Base-by-base conservation (phyloP, 495 filamentous ascomycete genomes). In the Evansstolkia leycettana region DNA sequence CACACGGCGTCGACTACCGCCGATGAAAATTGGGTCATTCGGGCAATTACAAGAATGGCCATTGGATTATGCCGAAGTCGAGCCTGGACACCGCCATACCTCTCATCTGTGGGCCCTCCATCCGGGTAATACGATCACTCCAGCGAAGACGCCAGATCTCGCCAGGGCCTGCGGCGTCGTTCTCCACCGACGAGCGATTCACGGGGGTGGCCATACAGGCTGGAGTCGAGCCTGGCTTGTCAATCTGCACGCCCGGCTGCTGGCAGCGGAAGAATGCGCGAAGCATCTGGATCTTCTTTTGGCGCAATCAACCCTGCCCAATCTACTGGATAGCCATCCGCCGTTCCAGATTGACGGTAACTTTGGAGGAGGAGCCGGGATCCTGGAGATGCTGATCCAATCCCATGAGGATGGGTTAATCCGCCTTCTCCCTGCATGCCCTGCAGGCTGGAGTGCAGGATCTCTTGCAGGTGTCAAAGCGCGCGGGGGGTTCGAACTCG, bases 301-400 rank as follows among this genome's bases (percentile, higher is more conserved):
- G 12, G 43, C 59, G 12, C 45, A 49, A 8, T 66, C 55, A 7
- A 65, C 66, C 0, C 41, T 58, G 7, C 53, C 47, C 4, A 67
- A 65, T 37, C 39, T 69, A 14, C 47, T 60, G 20, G 63, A 68
- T 31, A 63, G 52, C 5, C 58, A 70, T 36, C 56, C 54, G 5
- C 56, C 56, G 24, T 62, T 65, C 27, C 66, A 72, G 44, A 72
- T 73, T 19, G 69, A 73, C 40, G 69, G 68, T 5, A 72, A 71
- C 40, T 71, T 69, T 46, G 70, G 70, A 1, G 57, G 57, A 16
- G 55, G 51, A 3, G 62, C 65, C 5, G 67, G 58, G 3, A 57
- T 74, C 15, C 42, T 62, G 7, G 70, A 72, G 45, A 65, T 65
- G 61, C 38, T 74, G 14, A 33, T 74, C 13, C 69, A 72, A 46